Conservation (phyloP, 2,329 filamentous ascomycete species). For the Coniella vitis region DNA sequence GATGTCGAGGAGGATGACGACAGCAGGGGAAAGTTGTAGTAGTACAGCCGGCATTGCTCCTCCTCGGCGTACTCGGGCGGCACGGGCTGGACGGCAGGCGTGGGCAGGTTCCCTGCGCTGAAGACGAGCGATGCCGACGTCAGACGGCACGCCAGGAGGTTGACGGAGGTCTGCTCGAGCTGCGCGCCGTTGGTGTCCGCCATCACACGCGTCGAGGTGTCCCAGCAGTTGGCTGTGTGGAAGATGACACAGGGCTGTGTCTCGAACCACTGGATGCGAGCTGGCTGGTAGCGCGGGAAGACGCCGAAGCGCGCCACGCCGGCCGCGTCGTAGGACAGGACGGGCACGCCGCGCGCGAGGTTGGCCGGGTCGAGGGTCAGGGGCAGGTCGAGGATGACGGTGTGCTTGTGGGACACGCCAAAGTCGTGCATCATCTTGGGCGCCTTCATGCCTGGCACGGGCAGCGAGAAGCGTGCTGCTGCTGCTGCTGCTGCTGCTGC, state of each 20-base stretch:
- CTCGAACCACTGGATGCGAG: conserved; percentile 58
- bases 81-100: conserved; percentile 37
- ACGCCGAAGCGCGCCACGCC: conserved; percentile 58
- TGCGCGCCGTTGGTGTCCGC: conserved; percentile 22
- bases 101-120: conserved; percentile 54
- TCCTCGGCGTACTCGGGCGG: conserved; percentile 41
- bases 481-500: conserved; percentile 8
- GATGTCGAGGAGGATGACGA: too few relatives aligned
- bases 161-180: conserved; percentile 38
- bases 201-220: conserved; percentile 27
- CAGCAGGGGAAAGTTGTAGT: conserved; percentile 53
- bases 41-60: conserved; percentile 64
- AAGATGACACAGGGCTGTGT: conserved; percentile 64
- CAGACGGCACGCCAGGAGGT: conserved; percentile 59
- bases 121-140: conserved; percentile 61
- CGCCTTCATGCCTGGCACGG: conserved; percentile 53
- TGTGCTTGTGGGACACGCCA: conserved; percentile 56
- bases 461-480: conserved; percentile 37
- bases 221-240: conserved; percentile 67
- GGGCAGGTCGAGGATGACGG: conserved; percentile 63
- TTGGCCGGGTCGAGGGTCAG: conserved; percentile 59
- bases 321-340: conserved; percentile 52
- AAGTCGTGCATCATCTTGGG: conserved; percentile 75
- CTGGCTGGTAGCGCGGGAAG: conserved; percentile 55
- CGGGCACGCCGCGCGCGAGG: conserved; percentile 46